Evolutionary conservation across 1,284 basidiomycete genomes (phyloP).

Genomic region (Sanguinoderma infundibulare): DNA sequence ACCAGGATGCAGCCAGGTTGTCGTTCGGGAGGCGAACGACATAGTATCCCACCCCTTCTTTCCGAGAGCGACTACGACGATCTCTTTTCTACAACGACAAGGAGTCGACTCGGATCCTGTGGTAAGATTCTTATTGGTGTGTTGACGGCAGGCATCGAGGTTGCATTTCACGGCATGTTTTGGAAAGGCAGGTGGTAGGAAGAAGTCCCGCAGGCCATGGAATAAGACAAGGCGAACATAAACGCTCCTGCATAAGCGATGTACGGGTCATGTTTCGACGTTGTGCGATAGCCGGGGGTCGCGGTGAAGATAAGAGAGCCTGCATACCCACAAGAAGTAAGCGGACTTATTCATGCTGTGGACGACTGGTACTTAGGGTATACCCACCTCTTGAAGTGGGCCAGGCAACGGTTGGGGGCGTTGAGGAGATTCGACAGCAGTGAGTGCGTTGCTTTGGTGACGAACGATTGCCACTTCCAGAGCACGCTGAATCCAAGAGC

Average conservation of each 20-base stretch:
- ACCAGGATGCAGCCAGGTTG: no score
- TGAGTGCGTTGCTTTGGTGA: background rate
- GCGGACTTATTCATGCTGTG: background rate
- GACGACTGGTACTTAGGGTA: background rate
- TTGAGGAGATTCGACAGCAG: conserved; percentile 2
- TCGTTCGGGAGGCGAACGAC: no score
- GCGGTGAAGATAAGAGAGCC: conserved; percentile 14
- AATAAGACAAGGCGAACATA: conserved; percentile 2
- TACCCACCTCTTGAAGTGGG: background rate
- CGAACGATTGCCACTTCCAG: conserved; percentile 11
- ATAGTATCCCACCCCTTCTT: no score
- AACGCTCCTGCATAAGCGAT: conserved; percentile 15
- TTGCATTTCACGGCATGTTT: no score
- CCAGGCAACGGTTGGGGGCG: background rate
- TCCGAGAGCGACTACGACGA: no score
- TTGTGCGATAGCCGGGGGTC: conserved; percentile 14
- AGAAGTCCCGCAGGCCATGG: conserved; percentile 13
- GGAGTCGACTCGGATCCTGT: no score
- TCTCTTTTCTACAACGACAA: no score
- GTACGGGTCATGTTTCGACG: conserved; percentile 10
- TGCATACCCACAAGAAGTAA: conserved; percentile 10
- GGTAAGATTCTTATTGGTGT: no score
- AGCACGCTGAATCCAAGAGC: conserved; percentile 11
- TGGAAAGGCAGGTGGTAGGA: no score
- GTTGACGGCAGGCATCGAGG: no score